Percentiles rank a stretch among this genome's conserved stretches.
phyloP scores from a whole-genome alignment of 2,329 filamentous ascomycete species.

The Ophiostoma sp. region DNA sequence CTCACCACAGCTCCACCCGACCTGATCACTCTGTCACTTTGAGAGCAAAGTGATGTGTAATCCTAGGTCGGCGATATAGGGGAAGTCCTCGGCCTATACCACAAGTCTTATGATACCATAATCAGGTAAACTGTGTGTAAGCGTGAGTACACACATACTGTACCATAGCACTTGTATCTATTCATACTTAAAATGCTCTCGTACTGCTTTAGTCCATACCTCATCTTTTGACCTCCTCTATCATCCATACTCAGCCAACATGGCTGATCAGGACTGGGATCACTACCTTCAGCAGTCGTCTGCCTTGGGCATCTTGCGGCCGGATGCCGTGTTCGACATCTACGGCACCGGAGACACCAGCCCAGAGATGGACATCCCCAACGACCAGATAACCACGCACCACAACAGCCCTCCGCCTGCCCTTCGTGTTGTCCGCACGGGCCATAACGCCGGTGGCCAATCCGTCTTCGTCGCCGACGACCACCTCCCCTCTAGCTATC shows the following conservation, averaged over 20 bases:
- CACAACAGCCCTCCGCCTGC: not conserved
- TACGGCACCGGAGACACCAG: conserved; percentile 29
- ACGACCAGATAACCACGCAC: not conserved
- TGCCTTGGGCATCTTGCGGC: conserved; percentile 30
- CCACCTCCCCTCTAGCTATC: not conserved
- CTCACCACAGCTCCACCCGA: no score
- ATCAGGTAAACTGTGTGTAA: no score
- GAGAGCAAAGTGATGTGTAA: no score
- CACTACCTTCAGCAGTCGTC: conserved; percentile 29
- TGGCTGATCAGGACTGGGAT: conserved; percentile 27
- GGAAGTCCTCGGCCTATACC: no score
- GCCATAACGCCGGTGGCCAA: not conserved
- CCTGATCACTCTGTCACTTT: no score
- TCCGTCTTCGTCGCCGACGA: not conserved
- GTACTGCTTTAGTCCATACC: not conserved
- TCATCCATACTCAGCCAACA: not conserved
- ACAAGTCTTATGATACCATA: no score
- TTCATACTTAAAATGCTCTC: no score
- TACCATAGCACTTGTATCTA: no score
- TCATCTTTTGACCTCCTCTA: not conserved
- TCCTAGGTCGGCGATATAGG: no score
- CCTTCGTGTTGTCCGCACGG: not conserved
- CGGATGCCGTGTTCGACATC: conserved; percentile 29
- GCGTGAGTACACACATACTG: no score
- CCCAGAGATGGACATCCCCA: not conserved